Conservation (phyloP, 306 rosid genomes). For the Rosa rugosa region DNA sequence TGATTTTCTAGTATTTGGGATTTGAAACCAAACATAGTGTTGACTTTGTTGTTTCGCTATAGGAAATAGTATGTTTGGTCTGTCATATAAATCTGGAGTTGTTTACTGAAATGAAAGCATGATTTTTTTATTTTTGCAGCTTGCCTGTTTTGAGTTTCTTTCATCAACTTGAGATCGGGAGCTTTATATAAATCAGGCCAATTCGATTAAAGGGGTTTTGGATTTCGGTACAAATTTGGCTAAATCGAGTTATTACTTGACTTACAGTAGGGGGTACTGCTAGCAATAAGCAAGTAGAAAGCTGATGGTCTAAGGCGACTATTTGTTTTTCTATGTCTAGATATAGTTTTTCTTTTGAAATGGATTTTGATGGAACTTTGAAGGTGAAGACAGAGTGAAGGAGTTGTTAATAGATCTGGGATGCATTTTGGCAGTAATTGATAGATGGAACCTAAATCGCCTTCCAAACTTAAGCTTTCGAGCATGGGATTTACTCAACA, state of each 20-base stretch:
- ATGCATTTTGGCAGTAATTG: slow-evolving; percentile 14
- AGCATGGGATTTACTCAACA: slow-evolving; percentile 31
- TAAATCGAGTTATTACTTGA: background rate
- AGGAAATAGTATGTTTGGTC: background rate
- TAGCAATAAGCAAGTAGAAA: background rate
- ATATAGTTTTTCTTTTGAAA: background rate
- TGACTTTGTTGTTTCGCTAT: background rate
- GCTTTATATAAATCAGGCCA: background rate
- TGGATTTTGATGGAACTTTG: slow-evolving; percentile 1
- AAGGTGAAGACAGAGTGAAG: slow-evolving; percentile 8
- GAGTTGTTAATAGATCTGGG: slow-evolving; percentile 1
- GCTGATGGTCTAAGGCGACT: background rate
- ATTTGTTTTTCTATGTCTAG: background rate
- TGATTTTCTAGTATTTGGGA: background rate
- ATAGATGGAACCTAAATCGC: slow-evolving; percentile 70
- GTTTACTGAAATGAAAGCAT: background rate
- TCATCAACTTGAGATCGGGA: background rate
- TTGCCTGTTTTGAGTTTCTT: background rate
- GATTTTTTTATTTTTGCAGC: background rate
- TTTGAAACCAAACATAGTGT: background rate
- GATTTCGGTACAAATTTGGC: background rate
- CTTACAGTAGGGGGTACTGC: background rate
- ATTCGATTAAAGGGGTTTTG: background rate
- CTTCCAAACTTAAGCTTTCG: slow-evolving; percentile 53
- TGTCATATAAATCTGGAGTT: background rate